A percentile compares a stretch with the other conserved stretches of the same genome.
These are phyloP conservation scores for Coriaria nepalensis DNA, from an alignment of 306 rosid genomes.

Conservation along the genomic window DNA sequence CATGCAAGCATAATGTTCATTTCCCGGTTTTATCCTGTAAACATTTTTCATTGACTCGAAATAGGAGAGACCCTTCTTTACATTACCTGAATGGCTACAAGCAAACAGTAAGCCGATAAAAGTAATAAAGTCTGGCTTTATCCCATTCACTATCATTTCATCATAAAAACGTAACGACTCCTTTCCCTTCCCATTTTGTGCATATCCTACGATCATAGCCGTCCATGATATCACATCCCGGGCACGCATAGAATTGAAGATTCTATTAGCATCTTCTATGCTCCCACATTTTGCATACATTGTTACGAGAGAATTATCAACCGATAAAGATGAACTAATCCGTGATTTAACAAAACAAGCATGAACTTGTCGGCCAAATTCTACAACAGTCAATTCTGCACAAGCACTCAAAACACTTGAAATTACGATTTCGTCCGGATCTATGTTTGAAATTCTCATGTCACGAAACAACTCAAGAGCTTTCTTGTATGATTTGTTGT, in stretches of 20 bases:
- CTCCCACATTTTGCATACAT: conserved; percentile 94
- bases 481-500: conserved; percentile 50
- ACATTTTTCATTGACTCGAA: conserved; percentile 53
- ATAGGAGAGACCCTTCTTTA: conserved; percentile 37
- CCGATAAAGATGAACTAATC: conserved; percentile 38
- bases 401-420: conserved; percentile 74
- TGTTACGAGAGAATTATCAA: conserved; percentile 64
- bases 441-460: conserved; percentile 56
- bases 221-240: conserved; percentile 76
- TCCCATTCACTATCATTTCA: conserved; percentile 56
- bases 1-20: conserved; percentile 81
- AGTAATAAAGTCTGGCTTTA: conserved; percentile 66
- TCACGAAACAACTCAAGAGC: conserved; percentile 45
- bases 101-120: conserved; percentile 85
- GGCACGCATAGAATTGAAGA: conserved; percentile 48
- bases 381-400: conserved; percentile 62
- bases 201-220: conserved; percentile 84
- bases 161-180: conserved; percentile 60
- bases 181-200: conserved; percentile 75
- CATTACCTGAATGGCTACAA: conserved; percentile 87
- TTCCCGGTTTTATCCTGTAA: conserved; percentile 68
- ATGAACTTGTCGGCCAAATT: conserved; percentile 77
- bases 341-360: conserved; percentile 50
- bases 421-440: conserved; percentile 50
- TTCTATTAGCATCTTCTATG: conserved; percentile 51